Evolutionary conservation across 352 stramenopile species (phyloP).

Genomic region (Phytophthora tentaculata): DNA sequence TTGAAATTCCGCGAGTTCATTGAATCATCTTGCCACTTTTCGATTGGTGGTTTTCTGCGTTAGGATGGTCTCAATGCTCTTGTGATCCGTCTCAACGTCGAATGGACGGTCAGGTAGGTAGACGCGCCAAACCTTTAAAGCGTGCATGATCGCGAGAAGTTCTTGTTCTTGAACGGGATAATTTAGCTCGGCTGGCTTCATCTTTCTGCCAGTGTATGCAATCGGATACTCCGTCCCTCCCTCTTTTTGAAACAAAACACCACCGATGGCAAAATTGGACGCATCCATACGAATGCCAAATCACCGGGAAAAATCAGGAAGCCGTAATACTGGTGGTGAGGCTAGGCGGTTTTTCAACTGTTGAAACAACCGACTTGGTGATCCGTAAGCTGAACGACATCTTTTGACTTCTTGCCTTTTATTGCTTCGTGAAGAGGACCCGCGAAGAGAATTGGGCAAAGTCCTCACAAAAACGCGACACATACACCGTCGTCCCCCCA

Average conservation of each 20-base stretch:
- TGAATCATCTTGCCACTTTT: conserved; percentile 20
- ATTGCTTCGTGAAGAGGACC: neutral
- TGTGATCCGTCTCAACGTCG: conserved; percentile 20
- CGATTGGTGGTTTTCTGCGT: conserved; percentile 28
- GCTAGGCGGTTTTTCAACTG: neutral
- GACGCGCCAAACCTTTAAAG: conserved; percentile 6
- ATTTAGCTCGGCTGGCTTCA: conserved; percentile 16
- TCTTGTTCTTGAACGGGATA: conserved; percentile 14
- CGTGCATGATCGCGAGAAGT: conserved; percentile 14
- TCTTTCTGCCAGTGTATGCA: conserved; percentile 11
- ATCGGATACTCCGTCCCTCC: conserved; percentile 13
- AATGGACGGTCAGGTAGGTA: conserved; percentile 21
- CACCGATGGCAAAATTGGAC: neutral
- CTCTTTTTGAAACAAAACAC: conserved; percentile 7
- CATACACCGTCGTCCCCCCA: neutral
- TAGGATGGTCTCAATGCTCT: conserved; percentile 22
- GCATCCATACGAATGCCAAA: conserved; percentile 3
- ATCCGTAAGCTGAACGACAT: neutral
- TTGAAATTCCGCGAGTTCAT: conserved; percentile 22
- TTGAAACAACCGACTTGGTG: neutral
- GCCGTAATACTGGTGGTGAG: neutral
- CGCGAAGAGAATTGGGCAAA: neutral
- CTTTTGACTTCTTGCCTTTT: neutral
- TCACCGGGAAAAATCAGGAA: neutral
- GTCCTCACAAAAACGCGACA: neutral